Evolutionary conservation across 1,284 basidiomycete genomes (phyloP).

Genomic region (Irpex sp.): DNA sequence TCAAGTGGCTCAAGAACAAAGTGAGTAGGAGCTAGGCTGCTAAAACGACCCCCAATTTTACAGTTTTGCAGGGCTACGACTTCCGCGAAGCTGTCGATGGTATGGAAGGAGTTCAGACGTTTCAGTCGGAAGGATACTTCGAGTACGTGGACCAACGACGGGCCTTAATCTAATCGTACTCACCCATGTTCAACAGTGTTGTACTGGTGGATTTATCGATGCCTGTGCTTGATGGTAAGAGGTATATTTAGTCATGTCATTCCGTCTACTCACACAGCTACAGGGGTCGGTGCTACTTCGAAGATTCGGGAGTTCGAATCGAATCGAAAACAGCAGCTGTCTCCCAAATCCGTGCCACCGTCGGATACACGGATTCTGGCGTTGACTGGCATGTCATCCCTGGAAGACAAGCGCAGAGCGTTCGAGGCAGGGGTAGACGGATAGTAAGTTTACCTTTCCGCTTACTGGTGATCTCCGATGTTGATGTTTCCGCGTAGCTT

Average conservation of each 20-base stretch:
- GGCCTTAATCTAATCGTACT: neutral
- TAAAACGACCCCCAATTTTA: neutral
- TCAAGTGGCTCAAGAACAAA: slow-evolving; percentile 74
- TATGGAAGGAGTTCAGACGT: slow-evolving; percentile 77
- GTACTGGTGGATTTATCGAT: slow-evolving; percentile 89
- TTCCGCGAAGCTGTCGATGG: slow-evolving; percentile 81
- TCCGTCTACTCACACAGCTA: neutral
- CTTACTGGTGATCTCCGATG: slow-evolving; percentile 3
- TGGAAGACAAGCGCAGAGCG: slow-evolving; percentile 88
- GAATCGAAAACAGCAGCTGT: slow-evolving; percentile 26
- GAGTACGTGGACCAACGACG: slow-evolving; percentile 51
- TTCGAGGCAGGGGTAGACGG: slow-evolving; percentile 93
- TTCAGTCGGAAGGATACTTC: slow-evolving; percentile 61
- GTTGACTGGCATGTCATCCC: slow-evolving; percentile 87
- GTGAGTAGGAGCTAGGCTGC: slow-evolving; percentile 35
- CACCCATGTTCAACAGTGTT: slow-evolving; percentile 42
- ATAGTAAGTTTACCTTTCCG: slow-evolving; percentile 56
- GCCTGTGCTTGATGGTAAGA: slow-evolving; percentile 81
- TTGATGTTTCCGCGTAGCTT: slow-evolving; percentile 43
- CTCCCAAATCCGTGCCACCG: slow-evolving; percentile 8
- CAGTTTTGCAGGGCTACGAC: slow-evolving; percentile 59
- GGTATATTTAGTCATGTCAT: neutral
- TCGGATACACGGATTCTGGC: slow-evolving; percentile 70
- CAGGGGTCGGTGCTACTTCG: slow-evolving; percentile 77
- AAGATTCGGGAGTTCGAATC: slow-evolving; percentile 81